Base-by-base conservation (phyloP, 768 basidiomycete species). In the Roridomyces roridus region DNA sequence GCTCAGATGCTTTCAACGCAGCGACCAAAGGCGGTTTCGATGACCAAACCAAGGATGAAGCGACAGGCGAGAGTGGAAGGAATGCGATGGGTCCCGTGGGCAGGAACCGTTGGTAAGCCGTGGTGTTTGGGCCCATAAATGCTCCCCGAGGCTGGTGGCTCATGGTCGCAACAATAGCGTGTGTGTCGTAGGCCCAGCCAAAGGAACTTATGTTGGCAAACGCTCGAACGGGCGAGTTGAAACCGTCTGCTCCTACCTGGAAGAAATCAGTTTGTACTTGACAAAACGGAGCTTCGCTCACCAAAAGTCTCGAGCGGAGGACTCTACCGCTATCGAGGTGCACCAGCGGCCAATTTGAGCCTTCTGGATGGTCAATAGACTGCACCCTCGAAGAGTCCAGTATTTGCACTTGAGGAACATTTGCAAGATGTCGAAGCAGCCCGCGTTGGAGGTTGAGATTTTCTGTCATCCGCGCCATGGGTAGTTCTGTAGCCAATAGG, bases 61-160 rank as follows among this genome's bases (percentile, higher is more conserved):
- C 77, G 0, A 86, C 89, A 0, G 85, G 75, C 1, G 89, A 89
- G 39, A 98, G 81, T 0, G 96, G 97, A 20, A 98, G 82, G 77
- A 97, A 98, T 0, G 96, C 96, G 39, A 98, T 89, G 3, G 96
- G 96, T 0, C 97, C 96, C 5, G 94, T 94, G 2, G 95, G 91
- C 18, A 98, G 83, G 78, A 98, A 98, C 20, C 96, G 82, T 70
- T 98, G 97, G 73, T 91, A 98, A 0, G 94, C 96, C 0, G 87
- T 92, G 6, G 84, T 86, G 65, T 92, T 93, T 10, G 83, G 83
- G 9, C 74, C 74, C 67, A 87, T 81, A 64, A 85, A 85, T 26
- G 82, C 74, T 12, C 81, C 78, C 20, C 87, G 82, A 2, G 92
- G 84, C 17, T 80, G 73, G 69, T 98, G 92, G 41, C 79, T 70